These are phyloP conservation scores for Eucalyptus fibrosa DNA, from an alignment of 345 rosid genomes.

Conservation along the genomic window DNA sequence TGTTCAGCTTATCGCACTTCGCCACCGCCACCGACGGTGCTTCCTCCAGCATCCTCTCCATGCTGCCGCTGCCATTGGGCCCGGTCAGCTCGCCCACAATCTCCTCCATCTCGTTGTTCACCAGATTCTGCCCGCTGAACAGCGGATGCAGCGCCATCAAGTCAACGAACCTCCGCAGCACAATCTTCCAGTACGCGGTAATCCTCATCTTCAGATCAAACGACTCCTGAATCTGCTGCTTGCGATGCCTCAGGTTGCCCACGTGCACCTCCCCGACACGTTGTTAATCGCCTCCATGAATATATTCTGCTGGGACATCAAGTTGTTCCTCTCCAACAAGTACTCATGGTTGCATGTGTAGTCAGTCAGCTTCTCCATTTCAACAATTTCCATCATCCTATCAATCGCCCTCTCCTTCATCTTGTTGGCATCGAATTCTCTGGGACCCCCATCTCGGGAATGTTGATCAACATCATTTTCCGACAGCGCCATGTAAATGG, in stretches of 20 bases:
- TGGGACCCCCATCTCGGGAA: too few species aligned
- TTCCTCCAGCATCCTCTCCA: constrained; percentile 13
- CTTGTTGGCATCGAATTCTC: too few species aligned
- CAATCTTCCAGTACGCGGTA: constrained; percentile 12
- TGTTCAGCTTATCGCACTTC: constrained; percentile 8
- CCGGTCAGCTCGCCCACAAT: neutral
- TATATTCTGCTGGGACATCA: neutral
- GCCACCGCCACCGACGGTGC: neutral
- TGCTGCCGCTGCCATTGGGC: neutral
- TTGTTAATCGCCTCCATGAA: neutral
- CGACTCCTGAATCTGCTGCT: neutral
- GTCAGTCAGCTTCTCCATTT: neutral
- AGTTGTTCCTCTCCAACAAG: neutral
- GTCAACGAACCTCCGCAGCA: constrained; percentile 11
- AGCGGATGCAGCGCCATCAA: constrained; percentile 2
- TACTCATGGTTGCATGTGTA: constrained; percentile 19
- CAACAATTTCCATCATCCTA: too few species aligned
- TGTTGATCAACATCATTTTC: too few species aligned
- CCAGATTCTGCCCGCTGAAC: neutral
- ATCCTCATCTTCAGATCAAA: constrained; percentile 15
- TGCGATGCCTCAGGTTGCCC: neutral
- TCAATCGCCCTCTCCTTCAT: too few species aligned
- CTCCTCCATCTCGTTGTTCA: constrained; percentile 7
- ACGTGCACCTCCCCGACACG: neutral
- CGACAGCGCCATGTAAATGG: too few species aligned